phyloP scores from a whole-genome alignment of 495 filamentous ascomycete genomes.

The Lepraria neglecta region DNA sequence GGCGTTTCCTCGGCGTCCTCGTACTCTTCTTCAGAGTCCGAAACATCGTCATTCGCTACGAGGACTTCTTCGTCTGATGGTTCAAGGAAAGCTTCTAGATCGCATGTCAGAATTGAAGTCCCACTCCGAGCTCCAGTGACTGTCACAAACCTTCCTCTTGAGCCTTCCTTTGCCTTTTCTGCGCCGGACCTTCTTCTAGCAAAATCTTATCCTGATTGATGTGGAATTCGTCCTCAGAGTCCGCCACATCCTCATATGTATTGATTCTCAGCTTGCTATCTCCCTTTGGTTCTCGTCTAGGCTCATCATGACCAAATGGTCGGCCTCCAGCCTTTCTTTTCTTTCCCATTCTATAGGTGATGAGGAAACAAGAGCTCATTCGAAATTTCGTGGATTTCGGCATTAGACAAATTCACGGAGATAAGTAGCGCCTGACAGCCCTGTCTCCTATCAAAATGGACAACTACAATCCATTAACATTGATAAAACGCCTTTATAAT shows the following conservation, averaged over 20 bases:
- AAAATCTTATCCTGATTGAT: slow-evolving; percentile 75
- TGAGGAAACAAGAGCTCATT: slow-evolving; percentile 24
- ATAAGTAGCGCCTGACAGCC: slow-evolving; percentile 30
- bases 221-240: slow-evolving; percentile 89
- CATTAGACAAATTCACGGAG: not conserved
- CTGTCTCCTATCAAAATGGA: slow-evolving; percentile 20
- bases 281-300: slow-evolving; percentile 46
- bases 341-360: slow-evolving; percentile 54
- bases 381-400: slow-evolving; percentile 31
- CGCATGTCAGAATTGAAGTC: not conserved
- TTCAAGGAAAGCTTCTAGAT: slow-evolving; percentile 53
- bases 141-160: slow-evolving; percentile 52
- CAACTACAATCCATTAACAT: not conserved
- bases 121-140: not conserved
- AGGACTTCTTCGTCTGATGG: slow-evolving; percentile 86
- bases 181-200: slow-evolving; percentile 69
- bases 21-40: slow-evolving; percentile 48
- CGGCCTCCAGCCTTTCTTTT: slow-evolving; percentile 67
- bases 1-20: slow-evolving; percentile 44
- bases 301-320: slow-evolving; percentile 28
- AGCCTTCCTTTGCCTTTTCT: slow-evolving; percentile 64
- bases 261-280: slow-evolving; percentile 53
- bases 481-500: slow-evolving; percentile 25
- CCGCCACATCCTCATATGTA: slow-evolving; percentile 46
- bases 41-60: slow-evolving; percentile 45